These are phyloP conservation scores for Coccomyxa sp. DNA, from an alignment of 139 green algal genomes.

Conservation along the genomic window DNA sequence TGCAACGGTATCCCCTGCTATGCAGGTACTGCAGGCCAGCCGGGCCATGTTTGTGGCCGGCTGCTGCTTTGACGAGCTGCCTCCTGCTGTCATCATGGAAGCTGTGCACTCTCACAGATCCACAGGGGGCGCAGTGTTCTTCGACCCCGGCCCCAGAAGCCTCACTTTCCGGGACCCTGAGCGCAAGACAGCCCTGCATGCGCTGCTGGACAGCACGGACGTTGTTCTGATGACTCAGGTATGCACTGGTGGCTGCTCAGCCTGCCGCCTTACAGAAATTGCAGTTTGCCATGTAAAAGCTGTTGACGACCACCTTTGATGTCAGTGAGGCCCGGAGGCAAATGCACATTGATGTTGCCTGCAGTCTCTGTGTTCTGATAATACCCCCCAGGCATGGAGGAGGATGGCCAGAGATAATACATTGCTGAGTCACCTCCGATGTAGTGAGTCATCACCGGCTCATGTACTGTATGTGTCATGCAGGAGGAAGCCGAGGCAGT, in stretches of 20 bases:
- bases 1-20: too few species aligned
- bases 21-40: conserved; percentile 31
- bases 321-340: too few species aligned
- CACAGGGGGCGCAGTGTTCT: conserved; percentile 75
- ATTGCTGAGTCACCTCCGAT: too few species aligned
- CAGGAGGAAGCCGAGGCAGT: conserved; percentile 76
- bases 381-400: too few species aligned
- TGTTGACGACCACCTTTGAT: too few species aligned
- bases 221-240: conserved; percentile 86
- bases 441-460: too few species aligned
- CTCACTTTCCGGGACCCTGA: conserved; percentile 52
- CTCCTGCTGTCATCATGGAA: conserved; percentile 49
- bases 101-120: conserved; percentile 39
- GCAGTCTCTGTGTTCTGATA: too few species aligned
- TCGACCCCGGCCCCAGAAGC: conserved; percentile 81
- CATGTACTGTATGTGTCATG: neutral
- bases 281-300: too few species aligned
- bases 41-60: conserved; percentile 72
- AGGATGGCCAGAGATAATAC: too few species aligned
- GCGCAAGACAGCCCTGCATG: conserved; percentile 49
- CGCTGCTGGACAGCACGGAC: conserved; percentile 58
- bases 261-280: too few species aligned
- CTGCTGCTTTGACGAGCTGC: conserved; percentile 94
- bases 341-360: too few species aligned
- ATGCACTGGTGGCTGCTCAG: too few species aligned